Conservation (phyloP, 139 green algal genomes). For the Picochlorum sp. region DNA sequence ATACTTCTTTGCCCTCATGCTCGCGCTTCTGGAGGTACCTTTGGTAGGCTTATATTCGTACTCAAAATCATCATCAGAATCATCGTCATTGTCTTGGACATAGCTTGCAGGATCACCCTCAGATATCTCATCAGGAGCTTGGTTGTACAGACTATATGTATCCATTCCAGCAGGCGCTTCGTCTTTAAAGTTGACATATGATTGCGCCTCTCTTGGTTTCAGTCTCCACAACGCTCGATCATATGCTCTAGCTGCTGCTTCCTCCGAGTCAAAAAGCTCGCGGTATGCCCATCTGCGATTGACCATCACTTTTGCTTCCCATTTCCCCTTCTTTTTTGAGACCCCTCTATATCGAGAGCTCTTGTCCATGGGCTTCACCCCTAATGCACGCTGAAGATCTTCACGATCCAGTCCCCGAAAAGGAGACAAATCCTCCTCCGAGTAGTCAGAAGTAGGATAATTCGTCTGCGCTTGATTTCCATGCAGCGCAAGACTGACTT, state of each 20-base stretch:
- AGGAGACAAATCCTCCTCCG: constrained; percentile 2
- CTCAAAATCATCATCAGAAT: constrained; percentile 5
- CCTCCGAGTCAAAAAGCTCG: constrained; percentile 54
- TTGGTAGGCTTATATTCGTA: constrained; percentile 6
- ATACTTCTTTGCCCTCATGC: constrained; percentile 9
- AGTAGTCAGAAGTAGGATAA: constrained; percentile 42
- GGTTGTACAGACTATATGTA: not conserved
- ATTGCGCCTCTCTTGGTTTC: constrained; percentile 49
- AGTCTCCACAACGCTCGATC: constrained; percentile 52
- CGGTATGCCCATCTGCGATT: constrained; percentile 65
- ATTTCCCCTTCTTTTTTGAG: constrained; percentile 63
- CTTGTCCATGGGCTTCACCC: constrained; percentile 71
- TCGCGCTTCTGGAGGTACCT: constrained; percentile 2
- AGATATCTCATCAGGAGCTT: not conserved
- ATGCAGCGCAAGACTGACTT: constrained; percentile 45
- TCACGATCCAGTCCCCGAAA: constrained; percentile 42
- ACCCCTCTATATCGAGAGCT: constrained; percentile 47
- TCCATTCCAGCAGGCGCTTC: constrained; percentile 21
- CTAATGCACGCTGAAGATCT: constrained; percentile 57
- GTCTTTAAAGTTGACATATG: constrained; percentile 65
- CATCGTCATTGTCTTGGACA: constrained; percentile 16
- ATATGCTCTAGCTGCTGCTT: constrained; percentile 40
- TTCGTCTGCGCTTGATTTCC: constrained; percentile 49
- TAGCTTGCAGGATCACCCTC: constrained; percentile 7
- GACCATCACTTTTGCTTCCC: constrained; percentile 75